phyloP scores from a whole-genome alignment of 352 stramenopile genomes.

The Globisporangium canariense region DNA sequence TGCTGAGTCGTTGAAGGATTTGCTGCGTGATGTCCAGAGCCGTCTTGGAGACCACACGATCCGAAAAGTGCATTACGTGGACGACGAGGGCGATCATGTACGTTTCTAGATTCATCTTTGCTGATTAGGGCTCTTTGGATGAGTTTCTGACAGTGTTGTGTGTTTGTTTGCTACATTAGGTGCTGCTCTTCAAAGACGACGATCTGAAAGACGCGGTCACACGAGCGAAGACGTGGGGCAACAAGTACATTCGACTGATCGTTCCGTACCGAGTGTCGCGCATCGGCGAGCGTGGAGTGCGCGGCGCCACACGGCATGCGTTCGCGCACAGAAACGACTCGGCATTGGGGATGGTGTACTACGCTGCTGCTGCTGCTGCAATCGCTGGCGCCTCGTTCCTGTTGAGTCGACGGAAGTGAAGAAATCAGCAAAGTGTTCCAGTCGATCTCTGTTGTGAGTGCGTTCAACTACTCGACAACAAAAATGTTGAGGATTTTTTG shows the following conservation, averaged over 20 bases:
- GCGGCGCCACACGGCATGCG: constrained; percentile 31
- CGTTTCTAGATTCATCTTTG: neutral
- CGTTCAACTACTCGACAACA: neutral
- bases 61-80: constrained; percentile 71
- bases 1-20: constrained; percentile 63
- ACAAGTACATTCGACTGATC: constrained; percentile 82
- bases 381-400: constrained; percentile 80
- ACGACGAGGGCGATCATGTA: constrained; percentile 75
- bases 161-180: constrained; percentile 23
- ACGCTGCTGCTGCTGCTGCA: constrained; percentile 67
- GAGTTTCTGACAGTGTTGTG: constrained; percentile 5
- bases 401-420: constrained; percentile 64
- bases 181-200: constrained; percentile 74
- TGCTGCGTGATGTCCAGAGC: constrained; percentile 69
- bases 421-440: neutral
- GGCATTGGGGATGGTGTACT: constrained; percentile 73
- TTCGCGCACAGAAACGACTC: constrained; percentile 46
- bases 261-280: constrained; percentile 45
- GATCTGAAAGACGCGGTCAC: constrained; percentile 81
- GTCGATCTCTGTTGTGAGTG: neutral
- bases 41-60: constrained; percentile 75
- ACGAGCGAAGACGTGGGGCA: constrained; percentile 70
- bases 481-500: neutral
- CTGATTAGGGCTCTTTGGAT: neutral
- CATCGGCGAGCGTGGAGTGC: constrained; percentile 16